These are phyloP conservation scores for Coemansia sp. DNA, from an alignment of 192 early-diverging fungal genomes.

Conservation along the genomic window DNA sequence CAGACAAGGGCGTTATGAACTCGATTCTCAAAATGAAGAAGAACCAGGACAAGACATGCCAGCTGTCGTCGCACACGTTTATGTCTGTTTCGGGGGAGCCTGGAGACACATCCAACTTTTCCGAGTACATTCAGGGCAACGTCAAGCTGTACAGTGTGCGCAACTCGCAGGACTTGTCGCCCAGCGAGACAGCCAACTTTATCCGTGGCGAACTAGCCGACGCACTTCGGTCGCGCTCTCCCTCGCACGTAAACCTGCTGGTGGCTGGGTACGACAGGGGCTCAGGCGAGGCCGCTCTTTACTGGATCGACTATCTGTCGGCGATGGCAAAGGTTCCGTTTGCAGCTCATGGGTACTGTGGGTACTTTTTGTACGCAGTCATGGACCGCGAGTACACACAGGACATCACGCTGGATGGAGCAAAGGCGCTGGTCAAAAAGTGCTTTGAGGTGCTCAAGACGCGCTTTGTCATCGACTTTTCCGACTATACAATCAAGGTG, in stretches of 20 bases:
- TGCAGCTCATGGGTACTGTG: constrained; percentile 88
- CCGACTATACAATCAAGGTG: constrained; percentile 83
- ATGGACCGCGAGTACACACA: constrained; percentile 90
- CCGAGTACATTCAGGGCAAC: constrained; percentile 94
- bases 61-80: constrained; percentile 76
- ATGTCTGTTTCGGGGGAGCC: constrained; percentile 88
- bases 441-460: constrained; percentile 81
- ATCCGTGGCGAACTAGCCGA: constrained; percentile 82
- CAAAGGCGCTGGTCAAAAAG: constrained; percentile 75
- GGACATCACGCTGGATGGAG: constrained; percentile 82
- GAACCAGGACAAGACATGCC: constrained; percentile 87
- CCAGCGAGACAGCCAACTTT: constrained; percentile 78
- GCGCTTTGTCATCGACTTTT: constrained; percentile 83
- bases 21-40: constrained; percentile 92
- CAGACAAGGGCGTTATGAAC: constrained; percentile 72
- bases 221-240: constrained; percentile 67
- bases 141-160: constrained; percentile 86
- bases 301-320: constrained; percentile 92
- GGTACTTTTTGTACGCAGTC: constrained; percentile 87
- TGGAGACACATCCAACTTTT: constrained; percentile 91
- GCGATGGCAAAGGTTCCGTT: constrained; percentile 75
- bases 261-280: constrained; percentile 82
- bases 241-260: constrained; percentile 87
- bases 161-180: constrained; percentile 79
- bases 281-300: constrained; percentile 70